phyloP scores from a whole-genome alignment of 2,329 filamentous ascomycete species.

The Fulvia fulva region DNA sequence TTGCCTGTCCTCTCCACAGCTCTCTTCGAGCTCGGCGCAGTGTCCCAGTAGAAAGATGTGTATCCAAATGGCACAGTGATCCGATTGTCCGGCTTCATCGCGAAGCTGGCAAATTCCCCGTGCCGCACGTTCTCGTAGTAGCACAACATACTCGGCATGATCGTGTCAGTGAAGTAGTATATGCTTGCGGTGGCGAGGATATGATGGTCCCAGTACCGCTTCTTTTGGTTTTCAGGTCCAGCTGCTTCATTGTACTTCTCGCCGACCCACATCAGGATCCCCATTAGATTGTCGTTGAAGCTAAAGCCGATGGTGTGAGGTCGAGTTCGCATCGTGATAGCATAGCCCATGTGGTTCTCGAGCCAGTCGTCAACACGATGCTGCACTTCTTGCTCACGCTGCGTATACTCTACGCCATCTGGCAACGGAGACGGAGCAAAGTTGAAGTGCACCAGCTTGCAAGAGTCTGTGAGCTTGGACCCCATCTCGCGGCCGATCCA shows the following conservation, averaged over 20 bases:
- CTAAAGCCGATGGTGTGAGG: constrained; percentile 44
- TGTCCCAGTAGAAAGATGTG: constrained; percentile 36
- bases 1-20: constrained; percentile 36
- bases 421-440: constrained; percentile 39
- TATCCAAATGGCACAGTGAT: constrained; percentile 38
- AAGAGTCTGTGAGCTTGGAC: constrained; percentile 33
- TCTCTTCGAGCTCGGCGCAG: constrained; percentile 34
- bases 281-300: constrained; percentile 43
- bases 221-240: constrained; percentile 35
- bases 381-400: constrained; percentile 35
- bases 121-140: constrained; percentile 40
- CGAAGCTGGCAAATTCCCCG: constrained; percentile 37
- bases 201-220: constrained; percentile 32
- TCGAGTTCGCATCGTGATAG: constrained; percentile 32
- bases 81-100: constrained; percentile 34
- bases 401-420: constrained; percentile 28
- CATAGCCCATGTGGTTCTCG: constrained; percentile 41
- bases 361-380: constrained; percentile 35
- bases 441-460: constrained; percentile 41
- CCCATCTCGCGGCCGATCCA: constrained; percentile 40
- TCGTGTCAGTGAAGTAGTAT: constrained; percentile 39
- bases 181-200: constrained; percentile 32
- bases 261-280: constrained; percentile 43
- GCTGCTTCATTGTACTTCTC: constrained; percentile 42
- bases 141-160: constrained; percentile 38